phyloP scores from a whole-genome alignment of 1,139 yeast species.

The Martiniozyma asiatica region DNA sequence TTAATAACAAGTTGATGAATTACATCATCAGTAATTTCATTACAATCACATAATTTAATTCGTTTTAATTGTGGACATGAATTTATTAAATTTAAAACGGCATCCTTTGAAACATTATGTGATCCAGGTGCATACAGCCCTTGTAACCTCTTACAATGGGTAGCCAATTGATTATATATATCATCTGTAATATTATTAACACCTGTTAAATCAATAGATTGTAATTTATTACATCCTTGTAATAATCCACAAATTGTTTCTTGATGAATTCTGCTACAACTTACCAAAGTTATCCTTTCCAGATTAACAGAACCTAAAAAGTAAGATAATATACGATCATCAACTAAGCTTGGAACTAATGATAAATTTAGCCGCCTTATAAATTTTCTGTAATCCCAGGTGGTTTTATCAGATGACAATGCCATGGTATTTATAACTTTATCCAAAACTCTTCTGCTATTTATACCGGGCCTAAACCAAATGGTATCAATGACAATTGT shows the following conservation, averaged over 20 bases:
- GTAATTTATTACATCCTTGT: constrained; percentile 54
- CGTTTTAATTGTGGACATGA: constrained; percentile 71
- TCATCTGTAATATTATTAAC: constrained; percentile 58
- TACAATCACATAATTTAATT: constrained; percentile 68
- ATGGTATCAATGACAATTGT: constrained; percentile 65
- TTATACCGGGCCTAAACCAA: constrained; percentile 85
- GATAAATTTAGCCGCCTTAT: constrained; percentile 75
- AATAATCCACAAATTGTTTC: constrained; percentile 51
- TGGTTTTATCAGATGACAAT: constrained; percentile 34
- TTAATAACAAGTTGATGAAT: constrained; percentile 49
- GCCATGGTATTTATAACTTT: constrained; percentile 46
- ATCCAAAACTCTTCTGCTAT: constrained; percentile 34
- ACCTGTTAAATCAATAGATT: constrained; percentile 85
- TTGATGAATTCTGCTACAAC: constrained; percentile 59
- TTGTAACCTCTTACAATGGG: constrained; percentile 64
- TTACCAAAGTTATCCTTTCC: constrained; percentile 77
- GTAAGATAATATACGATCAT: constrained; percentile 47
- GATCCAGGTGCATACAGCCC: constrained; percentile 89
- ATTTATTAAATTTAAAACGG: constrained; percentile 47
- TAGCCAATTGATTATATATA: constrained; percentile 59
- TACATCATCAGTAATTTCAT: constrained; percentile 54
- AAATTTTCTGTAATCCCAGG: constrained; percentile 63
- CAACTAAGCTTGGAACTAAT: constrained; percentile 55
- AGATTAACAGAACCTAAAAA: constrained; percentile 58
- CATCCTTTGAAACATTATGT: constrained; percentile 49